Conservation (phyloP, 2,329 filamentous ascomycete species). For the Fusarium pininemorale region DNA sequence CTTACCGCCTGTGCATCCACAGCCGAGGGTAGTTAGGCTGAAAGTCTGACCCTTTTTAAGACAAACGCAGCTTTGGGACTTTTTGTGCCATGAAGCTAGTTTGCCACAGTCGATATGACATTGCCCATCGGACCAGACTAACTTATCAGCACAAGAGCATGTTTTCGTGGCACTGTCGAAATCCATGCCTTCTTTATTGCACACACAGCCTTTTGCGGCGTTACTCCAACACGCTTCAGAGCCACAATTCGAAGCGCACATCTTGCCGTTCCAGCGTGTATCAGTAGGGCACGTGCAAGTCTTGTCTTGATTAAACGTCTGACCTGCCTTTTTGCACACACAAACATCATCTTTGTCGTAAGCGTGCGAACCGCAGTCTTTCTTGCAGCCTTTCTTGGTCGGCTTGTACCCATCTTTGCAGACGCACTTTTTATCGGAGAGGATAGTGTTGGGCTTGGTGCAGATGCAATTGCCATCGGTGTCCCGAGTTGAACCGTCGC, state of each 20-base stretch:
- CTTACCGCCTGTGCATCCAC: neutral
- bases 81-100: neutral
- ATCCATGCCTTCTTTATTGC: neutral
- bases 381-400: neutral
- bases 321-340: neutral
- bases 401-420: neutral
- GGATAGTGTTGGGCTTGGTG: neutral
- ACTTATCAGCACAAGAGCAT: neutral
- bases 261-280: neutral
- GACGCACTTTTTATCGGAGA: neutral
- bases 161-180: neutral
- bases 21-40: fast-evolving
- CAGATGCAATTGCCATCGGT: neutral
- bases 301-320: neutral
- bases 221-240: neutral
- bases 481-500: neutral
- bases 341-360: neutral
- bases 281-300: neutral
- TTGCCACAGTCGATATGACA: neutral
- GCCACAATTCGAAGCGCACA: neutral
- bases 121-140: neutral
- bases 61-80: neutral
- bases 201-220: neutral
- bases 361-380: neutral
- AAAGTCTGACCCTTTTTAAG: neutral